Conservation (phyloP, 176 grass and related monocot genomes). For the Hordeum marinum region DNA sequence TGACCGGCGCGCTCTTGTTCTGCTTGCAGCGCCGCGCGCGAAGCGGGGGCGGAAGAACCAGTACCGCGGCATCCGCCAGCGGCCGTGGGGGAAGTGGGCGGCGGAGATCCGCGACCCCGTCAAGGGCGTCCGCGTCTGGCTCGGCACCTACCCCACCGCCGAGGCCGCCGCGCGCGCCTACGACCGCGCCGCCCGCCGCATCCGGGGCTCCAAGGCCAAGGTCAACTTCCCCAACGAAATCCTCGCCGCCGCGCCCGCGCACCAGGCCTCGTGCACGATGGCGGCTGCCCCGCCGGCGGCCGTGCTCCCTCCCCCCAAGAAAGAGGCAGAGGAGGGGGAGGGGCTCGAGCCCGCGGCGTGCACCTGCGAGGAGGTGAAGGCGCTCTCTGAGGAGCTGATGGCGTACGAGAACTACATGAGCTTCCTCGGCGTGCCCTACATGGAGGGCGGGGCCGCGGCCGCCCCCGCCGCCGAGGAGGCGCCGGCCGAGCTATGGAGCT, state of each 20-base stretch:
- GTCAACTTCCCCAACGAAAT: constrained; percentile 85
- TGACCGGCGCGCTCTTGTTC: background rate
- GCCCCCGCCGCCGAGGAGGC: background rate
- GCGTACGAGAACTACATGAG: constrained; percentile 88
- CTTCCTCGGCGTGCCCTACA: constrained; percentile 83
- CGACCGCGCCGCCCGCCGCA: constrained; percentile 77
- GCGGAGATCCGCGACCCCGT: constrained; percentile 88
- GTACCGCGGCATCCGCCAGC: constrained; percentile 77
- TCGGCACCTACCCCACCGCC: constrained; percentile 80
- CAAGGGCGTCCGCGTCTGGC: constrained; percentile 96
- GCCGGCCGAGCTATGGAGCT: constrained; percentile 52
- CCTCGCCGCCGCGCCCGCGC: background rate
- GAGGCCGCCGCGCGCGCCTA: constrained; percentile 85
- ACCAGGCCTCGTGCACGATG: background rate
- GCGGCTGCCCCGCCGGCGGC: background rate
- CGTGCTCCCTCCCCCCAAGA: constrained; percentile 19
- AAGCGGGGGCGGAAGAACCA: constrained; percentile 69
- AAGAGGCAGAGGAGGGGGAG: background rate
- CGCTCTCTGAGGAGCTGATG: constrained; percentile 76
- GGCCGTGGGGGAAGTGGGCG: constrained; percentile 94
- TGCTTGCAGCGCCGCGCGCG: constrained; percentile 22
- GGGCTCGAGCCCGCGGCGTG: background rate
- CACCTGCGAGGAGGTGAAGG: constrained; percentile 63
- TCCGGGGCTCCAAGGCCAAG: constrained; percentile 91
- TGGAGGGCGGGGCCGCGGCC: constrained; percentile 45